Conservation (phyloP, 331 rosid genomes). For the Malus hybrid region DNA sequence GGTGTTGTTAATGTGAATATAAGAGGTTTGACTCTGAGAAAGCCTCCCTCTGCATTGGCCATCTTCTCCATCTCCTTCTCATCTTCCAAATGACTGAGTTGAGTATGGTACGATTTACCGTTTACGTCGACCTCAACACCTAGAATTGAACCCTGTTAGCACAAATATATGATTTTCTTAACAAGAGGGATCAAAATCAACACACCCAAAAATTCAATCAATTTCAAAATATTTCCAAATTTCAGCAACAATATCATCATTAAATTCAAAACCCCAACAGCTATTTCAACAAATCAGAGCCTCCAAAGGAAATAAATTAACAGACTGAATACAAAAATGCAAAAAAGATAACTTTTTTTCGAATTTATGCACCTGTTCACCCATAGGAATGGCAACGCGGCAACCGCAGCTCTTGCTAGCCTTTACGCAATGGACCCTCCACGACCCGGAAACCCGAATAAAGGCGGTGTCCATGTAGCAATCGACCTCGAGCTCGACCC, state of each 20-base stretch:
- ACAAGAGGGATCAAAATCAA: constrained; percentile 22
- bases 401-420: constrained; percentile 64
- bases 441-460: constrained; percentile 53
- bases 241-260: background rate
- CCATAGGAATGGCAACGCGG: constrained; percentile 74
- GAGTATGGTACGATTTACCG: constrained; percentile 56
- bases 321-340: background rate
- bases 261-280: background rate
- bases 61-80: constrained; percentile 13
- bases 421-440: constrained; percentile 89
- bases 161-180: constrained; percentile 45
- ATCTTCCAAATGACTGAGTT: constrained; percentile 42
- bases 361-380: constrained; percentile 51
- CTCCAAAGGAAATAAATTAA: background rate
- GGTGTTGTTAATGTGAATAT: constrained; percentile 63
- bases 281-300: background rate
- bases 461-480: constrained; percentile 63
- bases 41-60: constrained; percentile 37
- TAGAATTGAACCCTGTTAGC: constrained; percentile 99
- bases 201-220: background rate
- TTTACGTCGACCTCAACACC: constrained; percentile 64
- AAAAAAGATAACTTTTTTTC: background rate
- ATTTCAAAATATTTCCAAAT: background rate
- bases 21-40: constrained; percentile 34
- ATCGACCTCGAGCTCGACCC: constrained; percentile 46